Evolutionary conservation across 2,329 filamentous ascomycete species (phyloP).

Genomic region (Alternaria conjuncta): DNA sequence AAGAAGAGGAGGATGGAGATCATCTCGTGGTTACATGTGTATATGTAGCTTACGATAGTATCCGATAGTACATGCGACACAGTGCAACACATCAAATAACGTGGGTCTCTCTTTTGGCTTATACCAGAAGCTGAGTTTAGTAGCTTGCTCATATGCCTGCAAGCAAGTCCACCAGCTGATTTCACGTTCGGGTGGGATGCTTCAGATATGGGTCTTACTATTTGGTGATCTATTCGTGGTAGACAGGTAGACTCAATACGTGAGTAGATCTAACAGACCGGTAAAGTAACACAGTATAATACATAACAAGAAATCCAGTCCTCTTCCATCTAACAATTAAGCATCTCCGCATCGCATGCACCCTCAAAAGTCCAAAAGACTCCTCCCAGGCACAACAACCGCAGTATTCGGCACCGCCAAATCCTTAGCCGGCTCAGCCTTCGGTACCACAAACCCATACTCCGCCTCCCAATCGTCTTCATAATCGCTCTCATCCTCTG

Average conservation of each 20-base stretch:
- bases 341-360: background rate
- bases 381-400: background rate
- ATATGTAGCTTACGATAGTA: too few species aligned
- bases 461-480: conserved; percentile 17
- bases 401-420: background rate
- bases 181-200: background rate
- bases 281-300: background rate
- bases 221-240: background rate
- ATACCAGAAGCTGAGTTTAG: too few species aligned
- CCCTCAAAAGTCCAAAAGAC: conserved; percentile 6
- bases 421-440: background rate
- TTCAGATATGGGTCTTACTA: background rate
- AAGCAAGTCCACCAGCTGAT: too few species aligned
- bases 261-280: background rate
- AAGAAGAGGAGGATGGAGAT: background rate
- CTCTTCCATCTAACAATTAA: background rate
- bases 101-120: too few species aligned
- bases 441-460: conserved; percentile 6
- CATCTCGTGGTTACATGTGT: too few species aligned
- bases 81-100: too few species aligned
- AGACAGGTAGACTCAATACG: background rate
- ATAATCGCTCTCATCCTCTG: conserved; percentile 13
- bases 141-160: too few species aligned
- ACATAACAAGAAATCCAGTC: background rate
- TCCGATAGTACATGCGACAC: too few species aligned